These are phyloP conservation scores for Scedosporium minutisporum DNA, from an alignment of 2,329 filamentous ascomycete species.

Conservation along the genomic window DNA sequence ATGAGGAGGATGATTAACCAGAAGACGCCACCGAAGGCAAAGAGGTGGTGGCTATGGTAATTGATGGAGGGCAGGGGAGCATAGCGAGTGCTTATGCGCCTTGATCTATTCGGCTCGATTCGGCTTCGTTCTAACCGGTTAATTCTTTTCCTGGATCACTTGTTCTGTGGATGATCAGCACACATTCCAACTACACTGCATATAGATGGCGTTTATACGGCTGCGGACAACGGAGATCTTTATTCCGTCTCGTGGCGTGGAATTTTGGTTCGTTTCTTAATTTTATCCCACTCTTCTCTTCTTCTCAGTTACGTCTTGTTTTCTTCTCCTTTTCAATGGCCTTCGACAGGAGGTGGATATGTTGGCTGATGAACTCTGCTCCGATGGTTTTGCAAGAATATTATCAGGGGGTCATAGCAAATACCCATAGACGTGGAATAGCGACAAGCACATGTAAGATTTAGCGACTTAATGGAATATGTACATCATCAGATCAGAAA, in stretches of 20 bases:
- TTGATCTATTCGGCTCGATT: neutral
- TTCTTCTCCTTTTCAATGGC: neutral
- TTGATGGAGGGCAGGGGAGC: neutral
- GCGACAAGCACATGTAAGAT: neutral
- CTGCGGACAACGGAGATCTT: neutral
- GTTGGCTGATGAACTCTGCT: neutral
- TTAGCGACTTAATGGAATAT: neutral
- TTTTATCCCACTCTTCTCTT: neutral
- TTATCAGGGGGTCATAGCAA: neutral
- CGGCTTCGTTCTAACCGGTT: neutral
- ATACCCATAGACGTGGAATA: neutral
- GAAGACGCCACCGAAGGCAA: constrained; percentile 29
- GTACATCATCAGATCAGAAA: neutral
- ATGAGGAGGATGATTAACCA: constrained; percentile 41
- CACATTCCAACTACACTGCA: neutral
- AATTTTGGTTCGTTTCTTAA: neutral
- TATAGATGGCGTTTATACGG: constrained; percentile 7
- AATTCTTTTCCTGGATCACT: neutral
- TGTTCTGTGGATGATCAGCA: neutral
- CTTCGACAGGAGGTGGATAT: neutral
- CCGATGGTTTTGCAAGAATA: neutral
- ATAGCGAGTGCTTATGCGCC: neutral
- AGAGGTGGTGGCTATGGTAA: constrained; percentile 15
- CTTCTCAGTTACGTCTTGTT: neutral
- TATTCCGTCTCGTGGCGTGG: neutral